Percentiles rank a stretch among this genome's conserved stretches.
Conservation (phyloP, 441 rosid genomes). For the Gossypium laxum region DNA sequence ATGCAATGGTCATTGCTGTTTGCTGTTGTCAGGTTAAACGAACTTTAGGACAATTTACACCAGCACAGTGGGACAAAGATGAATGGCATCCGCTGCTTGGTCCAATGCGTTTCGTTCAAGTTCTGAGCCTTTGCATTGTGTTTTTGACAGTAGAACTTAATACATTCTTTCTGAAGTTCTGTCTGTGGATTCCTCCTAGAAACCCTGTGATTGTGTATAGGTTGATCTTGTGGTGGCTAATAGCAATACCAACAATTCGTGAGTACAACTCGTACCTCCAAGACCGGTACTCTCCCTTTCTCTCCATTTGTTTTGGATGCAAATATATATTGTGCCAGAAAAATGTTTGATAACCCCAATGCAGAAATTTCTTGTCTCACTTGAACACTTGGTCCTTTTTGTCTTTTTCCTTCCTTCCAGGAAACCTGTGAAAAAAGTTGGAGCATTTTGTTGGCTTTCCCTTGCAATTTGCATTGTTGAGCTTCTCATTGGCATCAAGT, state of each 20-base stretch:
- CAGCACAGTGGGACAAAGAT: slow-evolving; percentile 98
- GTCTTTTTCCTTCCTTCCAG: slow-evolving; percentile 27
- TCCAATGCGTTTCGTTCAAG: slow-evolving; percentile 97
- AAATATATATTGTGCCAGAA: not conserved
- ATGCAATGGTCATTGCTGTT: not conserved
- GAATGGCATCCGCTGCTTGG: slow-evolving; percentile 98
- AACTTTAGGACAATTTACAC: slow-evolving; percentile 91
- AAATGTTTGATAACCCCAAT: not conserved
- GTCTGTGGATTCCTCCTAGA: slow-evolving; percentile 94
- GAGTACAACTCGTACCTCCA: slow-evolving; percentile 96
- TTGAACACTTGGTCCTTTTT: not conserved
- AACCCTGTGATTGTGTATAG: slow-evolving; percentile 87
- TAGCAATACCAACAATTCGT: slow-evolving; percentile 90
- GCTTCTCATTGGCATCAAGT: slow-evolving; percentile 94
- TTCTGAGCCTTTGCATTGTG: slow-evolving; percentile 74
- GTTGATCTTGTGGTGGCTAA: slow-evolving; percentile 95
- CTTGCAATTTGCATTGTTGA: slow-evolving; percentile 94
- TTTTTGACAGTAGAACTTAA: slow-evolving; percentile 91
- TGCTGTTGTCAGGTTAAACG: slow-evolving; percentile 55
- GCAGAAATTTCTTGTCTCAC: not conserved
- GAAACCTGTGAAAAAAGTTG: slow-evolving; percentile 78
- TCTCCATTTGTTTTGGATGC: not conserved
- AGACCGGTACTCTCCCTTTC: slow-evolving; percentile 48
- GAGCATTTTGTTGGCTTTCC: slow-evolving; percentile 98
- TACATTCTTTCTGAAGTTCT: slow-evolving; percentile 94